Evolutionary conservation across 192 early-diverging fungal genomes (phyloP).

Genomic region (Dissophora globulifera): DNA sequence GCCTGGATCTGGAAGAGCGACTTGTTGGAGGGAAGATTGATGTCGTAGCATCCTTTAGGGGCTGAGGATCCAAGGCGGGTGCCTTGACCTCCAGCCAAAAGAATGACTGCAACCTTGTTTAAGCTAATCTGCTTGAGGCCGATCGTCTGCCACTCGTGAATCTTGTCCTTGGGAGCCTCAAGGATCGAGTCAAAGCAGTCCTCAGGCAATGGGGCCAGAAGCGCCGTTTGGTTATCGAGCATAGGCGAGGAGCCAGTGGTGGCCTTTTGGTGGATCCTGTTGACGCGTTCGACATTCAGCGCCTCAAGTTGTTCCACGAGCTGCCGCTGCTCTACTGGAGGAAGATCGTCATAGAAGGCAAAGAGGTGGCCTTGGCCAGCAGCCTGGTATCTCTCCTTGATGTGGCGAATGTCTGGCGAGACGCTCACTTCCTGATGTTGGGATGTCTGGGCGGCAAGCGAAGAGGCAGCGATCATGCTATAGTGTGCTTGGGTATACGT

Average conservation of each 20-base stretch:
- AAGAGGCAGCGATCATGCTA: constrained; percentile 36
- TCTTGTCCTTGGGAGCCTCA: constrained; percentile 60
- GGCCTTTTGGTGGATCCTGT: constrained; percentile 85
- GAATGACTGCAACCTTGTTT: constrained; percentile 93
- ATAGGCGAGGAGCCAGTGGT: constrained; percentile 62
- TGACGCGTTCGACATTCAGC: constrained; percentile 84
- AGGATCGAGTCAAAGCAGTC: constrained; percentile 74
- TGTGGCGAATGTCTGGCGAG: constrained; percentile 39
- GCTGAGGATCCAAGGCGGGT: constrained; percentile 82
- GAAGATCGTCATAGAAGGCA: constrained; percentile 80
- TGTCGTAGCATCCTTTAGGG: constrained; percentile 98
- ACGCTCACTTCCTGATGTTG: constrained; percentile 19
- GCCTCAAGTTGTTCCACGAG: constrained; percentile 74
- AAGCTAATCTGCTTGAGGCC: constrained; percentile 85
- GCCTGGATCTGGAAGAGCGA: constrained; percentile 95
- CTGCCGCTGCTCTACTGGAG: constrained; percentile 60
- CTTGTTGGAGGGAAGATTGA: constrained; percentile 88
- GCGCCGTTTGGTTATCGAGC: constrained; percentile 37
- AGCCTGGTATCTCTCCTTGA: constrained; percentile 70
- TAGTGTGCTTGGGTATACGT: too few species aligned
- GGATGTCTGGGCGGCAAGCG: constrained; percentile 45
- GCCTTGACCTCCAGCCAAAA: constrained; percentile 93
- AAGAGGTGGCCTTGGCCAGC: constrained; percentile 93
- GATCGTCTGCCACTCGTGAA: constrained; percentile 73
- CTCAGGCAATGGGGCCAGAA: constrained; percentile 81